These are phyloP conservation scores for Suillus discolor DNA, from an alignment of 768 basidiomycete species.

Conservation along the genomic window DNA sequence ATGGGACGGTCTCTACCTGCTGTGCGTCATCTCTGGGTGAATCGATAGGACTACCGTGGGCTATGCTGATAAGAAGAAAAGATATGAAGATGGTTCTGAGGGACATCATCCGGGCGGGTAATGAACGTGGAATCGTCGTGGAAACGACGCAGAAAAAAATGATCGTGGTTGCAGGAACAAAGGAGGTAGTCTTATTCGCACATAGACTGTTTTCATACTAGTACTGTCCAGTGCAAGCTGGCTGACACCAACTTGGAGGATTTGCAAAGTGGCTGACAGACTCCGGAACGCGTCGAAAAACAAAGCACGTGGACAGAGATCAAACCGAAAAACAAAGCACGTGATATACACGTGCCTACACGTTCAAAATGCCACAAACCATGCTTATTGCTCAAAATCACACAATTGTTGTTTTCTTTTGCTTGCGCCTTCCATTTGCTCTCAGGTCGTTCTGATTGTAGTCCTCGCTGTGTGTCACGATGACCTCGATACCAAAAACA, in stretches of 20 bases:
- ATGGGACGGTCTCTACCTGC: neutral
- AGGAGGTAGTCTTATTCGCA: neutral
- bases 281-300: conserved; percentile 3
- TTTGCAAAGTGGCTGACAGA: neutral
- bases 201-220: neutral
- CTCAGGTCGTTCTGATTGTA: neutral
- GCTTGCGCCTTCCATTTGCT: neutral
- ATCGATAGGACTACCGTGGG: neutral
- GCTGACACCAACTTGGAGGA: neutral
- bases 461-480: conserved; percentile 7
- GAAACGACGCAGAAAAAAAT: neutral
- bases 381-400: neutral
- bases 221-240: neutral
- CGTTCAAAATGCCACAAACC: neutral
- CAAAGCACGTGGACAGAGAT: conserved; percentile 4
- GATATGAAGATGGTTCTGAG: neutral
- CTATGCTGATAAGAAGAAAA: neutral
- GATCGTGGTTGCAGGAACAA: neutral
- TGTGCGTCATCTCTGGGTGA: conserved; percentile 13
- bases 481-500: conserved; percentile 42
- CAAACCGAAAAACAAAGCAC: conserved; percentile 14
- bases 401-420: neutral
- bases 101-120: conserved; percentile 4
- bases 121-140: conserved; percentile 8
- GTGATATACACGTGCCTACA: conserved; percentile 22